Base-by-base conservation (phyloP, 164 flowering plant genomes). In the Sextonia rubra region DNA sequence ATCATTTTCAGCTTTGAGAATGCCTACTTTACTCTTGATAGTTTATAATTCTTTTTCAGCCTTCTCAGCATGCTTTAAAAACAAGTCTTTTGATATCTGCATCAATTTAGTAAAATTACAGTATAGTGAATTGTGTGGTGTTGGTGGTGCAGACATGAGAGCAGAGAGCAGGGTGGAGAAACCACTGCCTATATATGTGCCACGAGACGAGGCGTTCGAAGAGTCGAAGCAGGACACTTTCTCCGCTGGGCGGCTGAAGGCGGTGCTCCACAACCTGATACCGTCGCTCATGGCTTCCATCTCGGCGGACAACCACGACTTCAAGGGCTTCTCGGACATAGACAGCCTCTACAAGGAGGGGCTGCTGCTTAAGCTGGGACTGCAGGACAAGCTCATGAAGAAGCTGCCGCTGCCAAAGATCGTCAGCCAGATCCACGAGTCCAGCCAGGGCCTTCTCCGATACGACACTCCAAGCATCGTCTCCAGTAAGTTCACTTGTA, bases 131-230 rank as follows among this genome's bases (percentile, higher is more conserved):
- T n/a, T n/a, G n/a, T n/a, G n/a, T n/a, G 44, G 44, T 32, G 1
- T 7, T 32, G 44, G 63, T 76, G 15, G 12, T 12, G 3, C 85
- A 95, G 99, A 93, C 78, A 76, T 84, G 73, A 27, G 55, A 6
- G 84, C 85, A 2, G 99, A 95, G 86, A 85, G 89, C 75, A 70
- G 98, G 1, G 87, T 93, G 48, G 99, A 95, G 91, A 89, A 91
- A 88, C 99, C 99, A 55, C 65, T 80, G 70, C 99, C 98, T 29
- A 81, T 90, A 74, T 95, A 95, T 60, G 92, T 90, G 52, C 99
- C 99, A 0, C 83, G 98, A 64, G 99, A 95, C 23, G 99, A 95
- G 73, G 97, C 90, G 24, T 95, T 95, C 64, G 99, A 93, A 87
- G 97, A 95, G 85, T 77, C 85, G 1, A 95, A 95, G 72, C 73